Base-by-base conservation (phyloP, 805 yeast genomes). In the Saccharomycopsis oosterbeekiorum region DNA sequence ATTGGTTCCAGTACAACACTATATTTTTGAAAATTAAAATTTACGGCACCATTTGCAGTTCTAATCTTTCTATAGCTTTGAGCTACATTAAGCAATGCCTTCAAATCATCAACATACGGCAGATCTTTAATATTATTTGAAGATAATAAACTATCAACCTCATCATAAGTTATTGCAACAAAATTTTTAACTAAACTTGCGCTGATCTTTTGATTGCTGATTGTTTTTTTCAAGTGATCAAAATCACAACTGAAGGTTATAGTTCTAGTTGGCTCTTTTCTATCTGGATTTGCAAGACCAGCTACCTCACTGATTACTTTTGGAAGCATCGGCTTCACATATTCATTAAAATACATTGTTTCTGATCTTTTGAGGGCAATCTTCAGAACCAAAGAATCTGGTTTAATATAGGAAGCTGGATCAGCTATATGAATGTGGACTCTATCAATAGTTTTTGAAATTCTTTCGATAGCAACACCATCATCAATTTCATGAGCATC, bases 401-500 rank as follows among this genome's bases (percentile, higher is more conserved):
- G 68, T 1, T 69, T 70, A 61, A 89, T 71, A 64, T 78, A 81
- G 0, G 97, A 85, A 0, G 89, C 77, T 0, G 97, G 97, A 70
- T 93, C 91, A 1, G 98, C 97, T 64, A 93, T 82, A 70, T 88
- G 96, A 1, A 90, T 78, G 37, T 85, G 80, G 4, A 92, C 66
- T 10, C 75, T 73, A 66, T 74, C 81, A 14, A 70, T 65, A 0
- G 68, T 67, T 3, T 65, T 64, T 36, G 67, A 67, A 2, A 69
- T 59, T 2, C 63, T 65, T 54, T 75, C 75, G 19, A 93, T 75
- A 0, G 97, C 83, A 34, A 93, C 78, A 56, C 97, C 99, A 72
- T 93, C 99, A 71, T 93, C 99, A 62, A 94, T 87, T 71, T 94
- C 98, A 66, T 86, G 86, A 0, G 98, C 96, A 51, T 78, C 78